Percentiles rank a stretch among this genome's conserved stretches.
These are phyloP conservation scores for Insectozyma bohioensis DNA, from an alignment of 1,139 yeast genomes.

Conservation along the genomic window DNA sequence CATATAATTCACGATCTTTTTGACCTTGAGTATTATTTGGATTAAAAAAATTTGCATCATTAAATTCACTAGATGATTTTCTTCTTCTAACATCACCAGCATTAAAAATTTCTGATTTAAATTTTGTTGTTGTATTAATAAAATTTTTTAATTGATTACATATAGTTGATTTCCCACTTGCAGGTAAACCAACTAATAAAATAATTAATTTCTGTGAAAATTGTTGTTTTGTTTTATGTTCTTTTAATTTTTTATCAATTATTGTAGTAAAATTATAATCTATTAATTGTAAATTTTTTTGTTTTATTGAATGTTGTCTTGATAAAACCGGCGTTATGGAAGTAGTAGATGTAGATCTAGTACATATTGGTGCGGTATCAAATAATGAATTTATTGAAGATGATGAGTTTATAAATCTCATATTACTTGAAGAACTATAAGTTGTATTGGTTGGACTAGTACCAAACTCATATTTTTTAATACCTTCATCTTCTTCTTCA, in stretches of 20 bases:
- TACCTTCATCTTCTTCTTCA: no score
- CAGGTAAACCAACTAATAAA: conserved; percentile 67
- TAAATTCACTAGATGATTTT: conserved; percentile 18
- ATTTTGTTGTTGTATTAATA: conserved; percentile 29
- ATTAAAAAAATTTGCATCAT: conserved; percentile 42
- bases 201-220: conserved; percentile 12
- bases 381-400: conserved; percentile 29
- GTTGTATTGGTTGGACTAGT: conserved; percentile 7
- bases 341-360: conserved; percentile 9
- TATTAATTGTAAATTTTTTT: conserved; percentile 1
- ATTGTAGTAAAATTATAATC: conserved; percentile 13
- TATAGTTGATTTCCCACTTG: conserved; percentile 68
- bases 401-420: conserved; percentile 17
- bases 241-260: conserved; percentile 10
- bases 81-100: conserved; percentile 59
- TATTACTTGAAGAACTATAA: no score
- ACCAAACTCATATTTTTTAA: conserved; percentile 1
- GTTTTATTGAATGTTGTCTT: conserved; percentile 9
- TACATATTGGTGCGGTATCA: conserved; percentile 14
- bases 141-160: conserved; percentile 49
- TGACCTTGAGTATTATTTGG: conserved; percentile 47
- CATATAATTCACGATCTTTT: conserved; percentile 56
- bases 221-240: conserved; percentile 6
- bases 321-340: conserved; percentile 17
- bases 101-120: conserved; percentile 43